A percentile compares a stretch with the other conserved stretches of the same genome.
Evolutionary conservation across 768 basidiomycete genomes (phyloP).

Genomic region (Termitomyces sp.): DNA sequence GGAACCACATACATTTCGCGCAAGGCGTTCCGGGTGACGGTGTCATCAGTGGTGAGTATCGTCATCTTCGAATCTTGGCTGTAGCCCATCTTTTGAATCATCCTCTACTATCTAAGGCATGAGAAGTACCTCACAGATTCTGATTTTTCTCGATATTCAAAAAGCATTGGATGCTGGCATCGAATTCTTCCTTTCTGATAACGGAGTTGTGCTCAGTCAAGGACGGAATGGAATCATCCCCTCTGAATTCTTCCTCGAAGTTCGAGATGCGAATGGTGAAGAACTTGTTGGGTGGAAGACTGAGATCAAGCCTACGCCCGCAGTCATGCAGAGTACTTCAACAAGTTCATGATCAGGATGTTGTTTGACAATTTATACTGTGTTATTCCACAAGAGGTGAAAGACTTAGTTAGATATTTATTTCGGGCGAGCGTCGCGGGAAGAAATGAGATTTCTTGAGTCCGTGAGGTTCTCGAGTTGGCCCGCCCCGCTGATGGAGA

Average conservation of each 20-base stretch:
- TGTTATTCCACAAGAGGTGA: too few relatives aligned
- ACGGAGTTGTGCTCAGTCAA: conserved; percentile 85
- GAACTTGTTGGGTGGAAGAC: conserved; percentile 3
- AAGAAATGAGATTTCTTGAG: too few relatives aligned
- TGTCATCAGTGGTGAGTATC: conserved; percentile 68
- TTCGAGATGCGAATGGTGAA: neutral
- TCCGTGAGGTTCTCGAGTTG: too few relatives aligned
- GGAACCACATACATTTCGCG: conserved; percentile 93
- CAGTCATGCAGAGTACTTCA: neutral
- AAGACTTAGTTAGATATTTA: too few relatives aligned
- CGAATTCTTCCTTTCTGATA: conserved; percentile 74
- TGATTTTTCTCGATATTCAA: conserved; percentile 78
- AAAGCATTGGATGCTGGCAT: conserved; percentile 67
- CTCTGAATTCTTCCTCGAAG: conserved; percentile 53
- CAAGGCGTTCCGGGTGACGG: conserved; percentile 65
- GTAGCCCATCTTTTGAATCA: neutral
- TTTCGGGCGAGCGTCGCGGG: too few relatives aligned
- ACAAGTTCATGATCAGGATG: neutral
- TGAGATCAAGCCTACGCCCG: neutral
- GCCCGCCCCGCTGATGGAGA: too few relatives aligned
- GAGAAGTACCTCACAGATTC: conserved; percentile 70
- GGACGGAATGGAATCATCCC: conserved; percentile 68
- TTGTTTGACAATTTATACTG: too few relatives aligned
- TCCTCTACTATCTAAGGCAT: conserved; percentile 52
- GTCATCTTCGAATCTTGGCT: neutral